These are phyloP conservation scores for Raphanus sativus DNA, from an alignment of 345 rosid genomes.

Conservation along the genomic window DNA sequence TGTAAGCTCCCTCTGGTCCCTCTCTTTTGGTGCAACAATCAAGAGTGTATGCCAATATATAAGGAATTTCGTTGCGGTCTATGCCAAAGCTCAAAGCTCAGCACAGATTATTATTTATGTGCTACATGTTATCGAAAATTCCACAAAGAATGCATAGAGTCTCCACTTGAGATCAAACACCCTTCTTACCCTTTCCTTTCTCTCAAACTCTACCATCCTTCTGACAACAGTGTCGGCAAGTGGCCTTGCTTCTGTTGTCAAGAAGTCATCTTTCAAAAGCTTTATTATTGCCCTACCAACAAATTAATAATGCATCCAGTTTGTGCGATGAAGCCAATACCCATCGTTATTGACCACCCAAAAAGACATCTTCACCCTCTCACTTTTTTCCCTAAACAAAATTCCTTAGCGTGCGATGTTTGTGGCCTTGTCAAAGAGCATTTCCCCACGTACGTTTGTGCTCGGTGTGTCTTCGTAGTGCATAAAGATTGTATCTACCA, in stretches of 20 bases:
- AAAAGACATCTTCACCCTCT: background rate
- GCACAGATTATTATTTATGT: no score
- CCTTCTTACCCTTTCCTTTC: background rate
- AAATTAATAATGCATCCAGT: no score
- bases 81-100: no score
- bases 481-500: background rate
- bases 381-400: background rate
- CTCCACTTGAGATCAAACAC: background rate
- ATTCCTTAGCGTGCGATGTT: background rate
- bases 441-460: background rate
- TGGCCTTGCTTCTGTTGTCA: no score
- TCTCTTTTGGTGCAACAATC: no score
- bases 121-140: no score
- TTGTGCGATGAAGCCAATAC: background rate
- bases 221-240: no score
- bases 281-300: background rate
- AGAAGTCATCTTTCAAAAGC: no score
- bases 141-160: background rate
- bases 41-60: no score
- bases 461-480: background rate
- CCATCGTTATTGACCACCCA: background rate
- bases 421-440: background rate
- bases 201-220: background rate
- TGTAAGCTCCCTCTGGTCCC: no score
- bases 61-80: no score